Evolutionary conservation across 768 basidiomycete genomes (phyloP).

Genomic region (Boletus subparvulus): DNA sequence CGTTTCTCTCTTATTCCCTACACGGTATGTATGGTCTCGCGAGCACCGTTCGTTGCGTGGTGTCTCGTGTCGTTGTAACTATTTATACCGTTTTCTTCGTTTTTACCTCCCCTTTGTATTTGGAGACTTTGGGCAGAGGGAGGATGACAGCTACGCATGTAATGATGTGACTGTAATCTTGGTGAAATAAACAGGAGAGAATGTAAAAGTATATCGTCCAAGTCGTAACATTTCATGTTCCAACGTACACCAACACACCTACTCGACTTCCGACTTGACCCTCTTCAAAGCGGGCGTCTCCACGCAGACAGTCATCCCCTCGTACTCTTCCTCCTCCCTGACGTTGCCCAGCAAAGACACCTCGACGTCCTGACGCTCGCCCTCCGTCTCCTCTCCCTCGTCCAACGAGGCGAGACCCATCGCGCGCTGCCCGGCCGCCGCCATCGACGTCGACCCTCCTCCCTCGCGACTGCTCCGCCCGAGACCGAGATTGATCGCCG

Average conservation of each 20-base stretch:
- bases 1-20: conserved; percentile 4
- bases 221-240: not conserved
- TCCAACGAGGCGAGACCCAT: conserved; percentile 32
- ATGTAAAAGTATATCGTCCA: not conserved
- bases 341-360: conserved; percentile 12
- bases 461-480: conserved; percentile 9
- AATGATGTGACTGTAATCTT: conserved; percentile 23
- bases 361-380: conserved; percentile 14
- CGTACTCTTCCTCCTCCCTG: conserved; percentile 31
- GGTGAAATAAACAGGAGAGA: conserved; percentile 9
- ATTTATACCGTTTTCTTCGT: conserved; percentile 28
- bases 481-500: conserved; percentile 11
- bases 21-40: conserved; percentile 3
- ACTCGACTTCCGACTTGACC: conserved; percentile 22
- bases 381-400: conserved; percentile 42
- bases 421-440: conserved; percentile 10
- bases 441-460: conserved; percentile 14
- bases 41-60: not conserved
- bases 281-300: conserved; percentile 29
- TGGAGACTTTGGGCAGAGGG: conserved; percentile 9
- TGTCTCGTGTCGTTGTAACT: conserved; percentile 11
- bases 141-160: conserved; percentile 22
- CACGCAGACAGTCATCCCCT: conserved; percentile 15
- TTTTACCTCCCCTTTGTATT: conserved; percentile 12
- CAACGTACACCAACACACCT: not conserved